These are phyloP conservation scores for Dovyalis caffra DNA, from an alignment of 345 rosid genomes.

Conservation along the genomic window DNA sequence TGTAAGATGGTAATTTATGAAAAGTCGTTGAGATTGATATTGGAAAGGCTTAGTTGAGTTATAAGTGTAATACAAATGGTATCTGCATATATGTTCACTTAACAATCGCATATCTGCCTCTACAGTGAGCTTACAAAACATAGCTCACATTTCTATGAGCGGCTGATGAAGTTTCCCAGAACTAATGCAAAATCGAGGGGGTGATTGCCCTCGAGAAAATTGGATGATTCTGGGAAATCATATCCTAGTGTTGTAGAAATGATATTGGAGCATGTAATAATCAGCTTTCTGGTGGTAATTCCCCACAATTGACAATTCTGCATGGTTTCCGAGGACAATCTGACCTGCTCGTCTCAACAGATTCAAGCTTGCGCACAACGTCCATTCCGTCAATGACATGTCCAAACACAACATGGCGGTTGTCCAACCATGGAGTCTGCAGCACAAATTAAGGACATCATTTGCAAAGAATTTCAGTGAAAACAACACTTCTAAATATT, in stretches of 20 bases:
- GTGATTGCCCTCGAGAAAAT: background rate
- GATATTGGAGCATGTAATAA: conserved; percentile 3
- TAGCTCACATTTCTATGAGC: conserved; percentile 11
- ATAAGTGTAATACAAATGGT: background rate
- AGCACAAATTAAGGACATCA: background rate
- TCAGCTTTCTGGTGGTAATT: conserved; percentile 68
- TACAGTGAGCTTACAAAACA: conserved; percentile 4
- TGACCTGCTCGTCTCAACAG: conserved; percentile 68
- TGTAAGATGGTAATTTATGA: too few species aligned
- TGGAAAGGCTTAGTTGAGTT: background rate
- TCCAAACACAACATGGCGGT: conserved; percentile 89
- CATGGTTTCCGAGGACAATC: conserved; percentile 63
- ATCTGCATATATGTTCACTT: background rate
- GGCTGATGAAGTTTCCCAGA: background rate
- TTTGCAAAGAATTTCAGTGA: too few species aligned
- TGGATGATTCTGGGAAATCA: background rate
- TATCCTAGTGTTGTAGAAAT: background rate
- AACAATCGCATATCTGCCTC: conserved; percentile 3
- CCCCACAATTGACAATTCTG: conserved; percentile 80
- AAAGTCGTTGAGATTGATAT: background rate
- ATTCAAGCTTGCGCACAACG: conserved; percentile 66
- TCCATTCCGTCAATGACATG: conserved; percentile 78
- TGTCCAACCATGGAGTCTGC: conserved; percentile 86
- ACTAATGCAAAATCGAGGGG: conserved; percentile 4
- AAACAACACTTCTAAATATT: too few species aligned